These are phyloP conservation scores for Acacia confusa DNA, from an alignment of 306 rosid species.

Conservation along the genomic window DNA sequence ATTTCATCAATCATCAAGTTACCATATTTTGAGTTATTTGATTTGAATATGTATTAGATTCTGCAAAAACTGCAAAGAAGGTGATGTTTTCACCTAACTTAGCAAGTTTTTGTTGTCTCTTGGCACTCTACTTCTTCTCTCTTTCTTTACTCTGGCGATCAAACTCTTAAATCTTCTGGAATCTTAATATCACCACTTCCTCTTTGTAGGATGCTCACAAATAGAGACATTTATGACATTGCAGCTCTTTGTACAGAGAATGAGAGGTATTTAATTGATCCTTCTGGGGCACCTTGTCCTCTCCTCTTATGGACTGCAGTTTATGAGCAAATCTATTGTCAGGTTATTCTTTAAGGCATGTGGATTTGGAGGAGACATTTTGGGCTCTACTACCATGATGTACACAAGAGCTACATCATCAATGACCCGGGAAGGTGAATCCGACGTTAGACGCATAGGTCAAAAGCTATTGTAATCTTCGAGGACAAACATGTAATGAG, in stretches of 20 bases:
- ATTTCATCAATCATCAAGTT: neutral
- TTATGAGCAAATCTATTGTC: constrained; percentile 11
- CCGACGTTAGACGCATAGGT: constrained; percentile 44
- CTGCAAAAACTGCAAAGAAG: neutral
- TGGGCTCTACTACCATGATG: constrained; percentile 73
- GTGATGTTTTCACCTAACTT: neutral
- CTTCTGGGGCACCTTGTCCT: constrained; percentile 19
- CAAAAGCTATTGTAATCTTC: constrained; percentile 42
- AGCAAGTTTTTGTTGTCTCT: neutral
- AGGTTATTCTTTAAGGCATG: constrained; percentile 80
- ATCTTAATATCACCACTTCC: neutral
- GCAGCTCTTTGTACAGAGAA: constrained; percentile 64
- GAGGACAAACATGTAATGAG: constrained; percentile 22
- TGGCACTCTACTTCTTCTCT: neutral
- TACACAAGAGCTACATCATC: constrained; percentile 48
- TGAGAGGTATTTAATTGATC: constrained; percentile 54
- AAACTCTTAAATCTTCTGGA: neutral
- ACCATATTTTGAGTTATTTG: constrained; percentile 8
- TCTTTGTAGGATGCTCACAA: constrained; percentile 63
- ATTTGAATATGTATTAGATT: constrained; percentile 15
- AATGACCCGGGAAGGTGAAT: constrained; percentile 42
- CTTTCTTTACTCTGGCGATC: neutral
- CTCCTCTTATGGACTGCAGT: constrained; percentile 11
- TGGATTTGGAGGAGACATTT: constrained; percentile 75
- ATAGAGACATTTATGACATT: constrained; percentile 38